Percentiles rank a stretch among this genome's conserved stretches.
These are phyloP conservation scores for Micromonas pusilla DNA, from an alignment of 139 green algal species.

Conservation along the genomic window DNA sequence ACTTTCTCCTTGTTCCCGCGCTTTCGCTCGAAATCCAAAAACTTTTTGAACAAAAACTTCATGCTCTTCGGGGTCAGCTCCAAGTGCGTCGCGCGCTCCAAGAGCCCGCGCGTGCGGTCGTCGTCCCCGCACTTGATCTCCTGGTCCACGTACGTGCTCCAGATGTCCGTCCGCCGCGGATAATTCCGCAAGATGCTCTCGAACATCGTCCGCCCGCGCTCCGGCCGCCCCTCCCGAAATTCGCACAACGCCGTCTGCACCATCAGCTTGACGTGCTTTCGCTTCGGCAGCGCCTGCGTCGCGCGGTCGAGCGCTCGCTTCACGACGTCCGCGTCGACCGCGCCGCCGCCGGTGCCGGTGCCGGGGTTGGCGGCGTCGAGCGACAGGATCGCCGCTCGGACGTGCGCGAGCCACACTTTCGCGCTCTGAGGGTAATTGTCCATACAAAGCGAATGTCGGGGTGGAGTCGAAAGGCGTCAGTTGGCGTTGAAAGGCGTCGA, in stretches of 20 bases:
- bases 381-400: neutral
- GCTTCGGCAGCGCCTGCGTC: slow-evolving; percentile 63
- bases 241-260: slow-evolving; percentile 70
- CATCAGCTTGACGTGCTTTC: slow-evolving; percentile 86
- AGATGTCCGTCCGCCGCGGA: slow-evolving; percentile 88
- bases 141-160: slow-evolving; percentile 94
- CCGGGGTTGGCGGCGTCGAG: neutral
- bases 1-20: slow-evolving; percentile 60
- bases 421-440: slow-evolving; percentile 49
- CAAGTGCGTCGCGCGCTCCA: slow-evolving; percentile 78
- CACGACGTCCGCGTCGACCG: slow-evolving; percentile 38
- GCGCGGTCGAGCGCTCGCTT: slow-evolving; percentile 58
- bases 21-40: slow-evolving; percentile 81
- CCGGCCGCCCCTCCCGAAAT: slow-evolving; percentile 53
- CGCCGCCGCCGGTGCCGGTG: no score
- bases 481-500: no score
- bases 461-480: no score
- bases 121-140: slow-evolving; percentile 65
- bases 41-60: slow-evolving; percentile 69
- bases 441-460: no score
- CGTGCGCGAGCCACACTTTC: slow-evolving; percentile 55
- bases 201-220: slow-evolving; percentile 62
- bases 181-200: slow-evolving; percentile 86
- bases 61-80: slow-evolving; percentile 71
- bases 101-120: slow-evolving; percentile 59